A percentile compares a stretch with the other conserved stretches of the same genome.
These are phyloP conservation scores for Tricholoma terreum DNA, from an alignment of 768 basidiomycete species.

Conservation along the genomic window DNA sequence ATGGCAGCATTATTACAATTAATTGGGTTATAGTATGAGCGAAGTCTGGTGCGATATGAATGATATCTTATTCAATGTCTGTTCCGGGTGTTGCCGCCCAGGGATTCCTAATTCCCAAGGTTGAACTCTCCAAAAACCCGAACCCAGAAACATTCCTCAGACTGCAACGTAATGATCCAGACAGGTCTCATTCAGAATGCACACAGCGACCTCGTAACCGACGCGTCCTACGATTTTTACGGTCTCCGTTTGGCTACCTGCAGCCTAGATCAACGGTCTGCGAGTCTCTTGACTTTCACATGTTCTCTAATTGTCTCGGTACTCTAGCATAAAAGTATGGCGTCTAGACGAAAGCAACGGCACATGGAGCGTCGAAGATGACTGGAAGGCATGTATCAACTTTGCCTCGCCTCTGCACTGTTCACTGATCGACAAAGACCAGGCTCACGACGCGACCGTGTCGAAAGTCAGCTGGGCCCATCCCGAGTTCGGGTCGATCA, in stretches of 20 bases:
- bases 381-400: conserved; percentile 72
- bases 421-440: neutral
- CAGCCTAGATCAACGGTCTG: conserved; percentile 76
- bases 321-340: conserved; percentile 81
- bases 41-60: too few species aligned
- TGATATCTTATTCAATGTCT: too few species aligned
- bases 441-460: conserved; percentile 96
- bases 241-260: conserved; percentile 79
- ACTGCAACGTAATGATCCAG: conserved; percentile 55
- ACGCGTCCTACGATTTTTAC: conserved; percentile 89
- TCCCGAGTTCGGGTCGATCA: conserved; percentile 84
- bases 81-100: too few species aligned
- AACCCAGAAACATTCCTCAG: neutral
- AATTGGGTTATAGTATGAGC: too few species aligned
- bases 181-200: conserved; percentile 76
- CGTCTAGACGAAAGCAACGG: conserved; percentile 68
- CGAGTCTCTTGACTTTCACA: conserved; percentile 1
- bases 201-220: conserved; percentile 79
- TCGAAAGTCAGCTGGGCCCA: conserved; percentile 87
- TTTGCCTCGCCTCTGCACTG: too few species aligned
- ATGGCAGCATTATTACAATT: too few species aligned
- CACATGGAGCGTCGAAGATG: conserved; percentile 76
- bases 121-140: neutral
- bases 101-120: too few species aligned
- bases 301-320: conserved; percentile 4